These are phyloP conservation scores for Nannochloropsis oceanica DNA, from an alignment of 108 stramenopile genomes.

Conservation along the genomic window DNA sequence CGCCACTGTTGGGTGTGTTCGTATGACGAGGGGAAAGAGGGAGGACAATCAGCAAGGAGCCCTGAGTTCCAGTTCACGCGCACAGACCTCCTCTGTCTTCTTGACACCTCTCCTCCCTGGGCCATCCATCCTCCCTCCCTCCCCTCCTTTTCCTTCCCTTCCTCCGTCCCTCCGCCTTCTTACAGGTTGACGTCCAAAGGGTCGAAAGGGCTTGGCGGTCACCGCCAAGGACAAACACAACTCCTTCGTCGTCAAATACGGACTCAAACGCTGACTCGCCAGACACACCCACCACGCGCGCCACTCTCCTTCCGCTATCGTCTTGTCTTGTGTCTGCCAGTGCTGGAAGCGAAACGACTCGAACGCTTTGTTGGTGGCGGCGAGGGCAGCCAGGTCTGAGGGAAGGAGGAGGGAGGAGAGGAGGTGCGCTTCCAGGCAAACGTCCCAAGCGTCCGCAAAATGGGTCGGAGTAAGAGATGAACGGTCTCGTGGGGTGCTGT, in stretches of 20 bases:
- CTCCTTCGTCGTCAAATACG: neutral
- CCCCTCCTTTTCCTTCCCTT: neutral
- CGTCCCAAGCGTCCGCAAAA: neutral
- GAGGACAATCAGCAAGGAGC: neutral
- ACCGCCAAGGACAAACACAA: neutral
- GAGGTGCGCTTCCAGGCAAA: neutral
- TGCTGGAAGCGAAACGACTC: neutral
- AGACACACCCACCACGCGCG: neutral
- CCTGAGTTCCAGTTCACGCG: neutral
- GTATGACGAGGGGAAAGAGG: neutral
- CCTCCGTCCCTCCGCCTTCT: neutral
- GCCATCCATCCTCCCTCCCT: neutral
- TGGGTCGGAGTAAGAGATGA: too few species aligned
- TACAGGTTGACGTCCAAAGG: neutral
- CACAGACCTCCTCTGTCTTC: neutral
- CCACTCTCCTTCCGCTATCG: neutral
- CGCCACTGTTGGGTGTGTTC: neutral
- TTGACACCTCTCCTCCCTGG: neutral
- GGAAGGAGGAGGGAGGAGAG: neutral
- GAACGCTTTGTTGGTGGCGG: neutral
- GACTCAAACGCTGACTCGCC: neutral
- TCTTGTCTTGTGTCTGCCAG: neutral
- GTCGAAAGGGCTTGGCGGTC: neutral
- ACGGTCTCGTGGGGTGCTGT: too few species aligned
- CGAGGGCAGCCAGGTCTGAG: neutral